Evolutionary conservation across 1,284 basidiomycete species (phyloP), one percentile per base, ranked within the genome.

Genomic region (Anthracocystis walkeri): DNA sequence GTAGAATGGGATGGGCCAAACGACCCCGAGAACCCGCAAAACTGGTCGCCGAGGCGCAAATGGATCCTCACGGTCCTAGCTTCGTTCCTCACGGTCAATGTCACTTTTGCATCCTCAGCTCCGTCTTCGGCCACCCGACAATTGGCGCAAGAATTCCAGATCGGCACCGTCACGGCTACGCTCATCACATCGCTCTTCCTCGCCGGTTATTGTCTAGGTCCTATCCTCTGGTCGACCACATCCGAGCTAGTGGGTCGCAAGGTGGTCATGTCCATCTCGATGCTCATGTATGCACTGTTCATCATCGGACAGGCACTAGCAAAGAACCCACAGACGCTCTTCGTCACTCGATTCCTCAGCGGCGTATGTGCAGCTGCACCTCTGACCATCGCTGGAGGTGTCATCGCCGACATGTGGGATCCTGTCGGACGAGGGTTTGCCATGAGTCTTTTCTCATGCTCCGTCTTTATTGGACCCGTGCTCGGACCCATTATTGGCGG

Each of bases 161-260:
- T 79, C 53, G 65, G 63, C 31, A 69, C 63, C 4, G 82, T 84
- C 71, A 67, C 78, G 0, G 73, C 69, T 0, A 83, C 82, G 50
- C 82, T 83, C 23, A 71, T 75, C 25, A 79, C 80, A 18, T 75
- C 78, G 40, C 57, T 84, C 41, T 77, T 81, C 64, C 63, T 86
- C 7, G 82, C 81, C 4, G 84, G 83, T 2, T 76, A 85, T 27
- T 82, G 79, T 55, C 7, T 75, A 10, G 72, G 72, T 1, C 72
- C 72, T 18, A 64, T 75, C 51, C 44, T 75, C 4, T 75, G 67
- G 66, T 69, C 66, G 1, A 66, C 64, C 2, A 50, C 64, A 1
- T 75, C 72, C 8, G 85, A 86, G 72, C 68, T 82, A n/a, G 58
- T 81, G 46, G 85, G 85, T 10, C 78, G 82, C 35, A 79, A 82